Evolutionary conservation across 2,329 filamentous ascomycete species (phyloP), one percentile per base, ranked within the genome.

Genomic region (Aspergillus tamarii): DNA sequence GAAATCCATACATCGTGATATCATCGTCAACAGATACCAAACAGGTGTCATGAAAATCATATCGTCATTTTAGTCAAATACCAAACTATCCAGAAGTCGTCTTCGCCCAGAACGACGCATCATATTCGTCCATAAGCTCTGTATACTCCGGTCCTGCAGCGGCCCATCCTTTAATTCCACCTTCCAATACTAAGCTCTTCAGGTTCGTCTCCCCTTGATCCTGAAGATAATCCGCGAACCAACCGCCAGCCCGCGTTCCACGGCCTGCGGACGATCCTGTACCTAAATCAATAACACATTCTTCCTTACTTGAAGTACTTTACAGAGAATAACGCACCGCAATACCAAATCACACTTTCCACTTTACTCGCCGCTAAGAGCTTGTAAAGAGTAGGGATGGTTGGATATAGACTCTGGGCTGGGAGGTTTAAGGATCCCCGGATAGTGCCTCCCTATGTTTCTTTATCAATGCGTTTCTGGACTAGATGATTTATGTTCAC

Each of bases 161-260:
- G 6, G 73, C 83, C 85, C 85, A 88, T 4, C 84, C 84, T 56
- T 84, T 84, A 68, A 88, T 84, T 0, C 85, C 86, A 0, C 81
- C 85, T 11, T 73, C 68, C 4, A 88, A 74, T 2, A 84, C 79
- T 36, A 85, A 60, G 64, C 85, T 87, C 66, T 83, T 64, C 70
- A 86, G 81, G 0, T 73, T 68, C 0, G 55, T 67, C 62, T 84
- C 81, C 1, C 72, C 70, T 41, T 80, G 70, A 1, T 82, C 76
- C 3, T 73, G 70, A 34, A 88, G 72, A 62, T 85, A 78, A 70
- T 88, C 86, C 4, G 76, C 77, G 69, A 88, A 84, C 85, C 85
- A 88, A 9, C 78, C 81, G 1, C 84, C 84, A 2, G 83, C 81
- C n/a, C 86, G 79, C 2, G 78, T 82, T 3, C 85, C 87, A 3